These are phyloP conservation scores for Russula virescens DNA, from an alignment of 768 basidiomycete species.

Conservation along the genomic window DNA sequence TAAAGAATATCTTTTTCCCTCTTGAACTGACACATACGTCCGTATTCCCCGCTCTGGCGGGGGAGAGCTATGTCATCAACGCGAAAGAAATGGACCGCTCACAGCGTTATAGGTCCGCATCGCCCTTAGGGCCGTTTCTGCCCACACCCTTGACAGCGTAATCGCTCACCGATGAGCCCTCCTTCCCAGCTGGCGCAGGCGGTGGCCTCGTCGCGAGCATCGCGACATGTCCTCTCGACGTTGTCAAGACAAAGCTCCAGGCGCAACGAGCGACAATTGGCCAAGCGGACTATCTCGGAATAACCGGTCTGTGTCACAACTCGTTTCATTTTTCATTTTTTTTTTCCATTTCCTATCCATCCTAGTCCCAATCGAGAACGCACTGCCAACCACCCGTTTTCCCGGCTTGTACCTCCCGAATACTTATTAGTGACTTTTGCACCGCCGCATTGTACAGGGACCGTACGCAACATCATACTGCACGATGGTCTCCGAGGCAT, in stretches of 20 bases:
- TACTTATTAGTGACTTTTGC: background rate
- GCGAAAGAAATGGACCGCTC: conserved; percentile 59
- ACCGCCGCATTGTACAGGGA: background rate
- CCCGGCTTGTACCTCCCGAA: conserved; percentile 6
- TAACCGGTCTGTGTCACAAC: conserved; percentile 19
- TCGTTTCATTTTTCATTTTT: background rate
- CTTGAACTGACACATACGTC: background rate
- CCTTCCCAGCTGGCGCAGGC: conserved; percentile 78
- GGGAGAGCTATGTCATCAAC: conserved; percentile 62
- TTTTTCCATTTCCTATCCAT: background rate
- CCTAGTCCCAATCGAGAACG: conserved; percentile 24
- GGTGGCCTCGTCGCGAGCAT: conserved; percentile 90
- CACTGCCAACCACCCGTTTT: conserved; percentile 9
- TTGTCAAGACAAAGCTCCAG: conserved; percentile 95
- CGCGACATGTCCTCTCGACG: conserved; percentile 95
- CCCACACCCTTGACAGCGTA: background rate
- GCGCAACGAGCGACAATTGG: conserved; percentile 76
- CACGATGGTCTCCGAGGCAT: conserved; percentile 80
- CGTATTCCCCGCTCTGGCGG: conserved; percentile 45
- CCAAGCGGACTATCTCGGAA: conserved; percentile 53
- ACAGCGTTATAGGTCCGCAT: conserved; percentile 74
- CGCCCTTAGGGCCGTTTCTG: background rate
- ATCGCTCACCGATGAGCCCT: background rate
- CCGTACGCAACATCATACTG: conserved; percentile 45
- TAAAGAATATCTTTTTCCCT: background rate